Conservation (phyloP, 805 yeast species). For the Metschnikowia hibisci region DNA sequence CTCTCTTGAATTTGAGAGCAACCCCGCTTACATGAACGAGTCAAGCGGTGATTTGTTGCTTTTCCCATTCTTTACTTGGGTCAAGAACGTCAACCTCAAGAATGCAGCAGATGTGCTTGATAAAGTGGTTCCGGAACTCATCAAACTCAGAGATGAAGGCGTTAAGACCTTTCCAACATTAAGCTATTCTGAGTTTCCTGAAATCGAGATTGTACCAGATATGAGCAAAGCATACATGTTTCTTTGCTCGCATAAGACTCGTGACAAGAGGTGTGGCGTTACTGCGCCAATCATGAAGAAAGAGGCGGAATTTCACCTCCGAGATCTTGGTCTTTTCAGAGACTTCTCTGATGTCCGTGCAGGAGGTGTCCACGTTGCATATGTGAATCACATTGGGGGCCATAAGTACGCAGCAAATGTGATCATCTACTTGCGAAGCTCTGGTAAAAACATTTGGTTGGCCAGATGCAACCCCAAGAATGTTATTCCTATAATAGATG, state of each 20-base stretch:
- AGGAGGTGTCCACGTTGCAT: constrained; percentile 69
- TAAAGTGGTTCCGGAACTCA: constrained; percentile 41
- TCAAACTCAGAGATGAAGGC: constrained; percentile 19
- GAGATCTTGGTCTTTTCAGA: constrained; percentile 68
- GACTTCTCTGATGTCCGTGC: constrained; percentile 74
- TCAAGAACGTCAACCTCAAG: constrained; percentile 44
- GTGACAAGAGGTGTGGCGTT: constrained; percentile 91
- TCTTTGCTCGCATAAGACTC: constrained; percentile 83
- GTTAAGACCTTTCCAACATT: constrained; percentile 8
- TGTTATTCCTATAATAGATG: constrained; percentile 68
- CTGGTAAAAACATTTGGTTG: constrained; percentile 81
- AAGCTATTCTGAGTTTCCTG: constrained; percentile 19
- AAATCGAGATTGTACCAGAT: constrained; percentile 30
- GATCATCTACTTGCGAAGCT: constrained; percentile 57
- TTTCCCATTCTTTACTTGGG: constrained; percentile 73
- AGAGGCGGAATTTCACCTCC: constrained; percentile 67
- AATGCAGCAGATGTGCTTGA: constrained; percentile 45
- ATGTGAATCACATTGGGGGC: constrained; percentile 88
- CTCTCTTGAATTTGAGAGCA: constrained; percentile 39
- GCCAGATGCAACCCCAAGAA: constrained; percentile 81
- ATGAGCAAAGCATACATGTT: constrained; percentile 49
- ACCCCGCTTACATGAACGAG: constrained; percentile 39
- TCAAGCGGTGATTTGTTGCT: constrained; percentile 57
- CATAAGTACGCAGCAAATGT: constrained; percentile 93
- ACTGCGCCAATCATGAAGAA: constrained; percentile 89